Evolutionary conservation across 2,329 filamentous ascomycete species (phyloP).

Genomic region (Colletotrichum limetticola): DNA sequence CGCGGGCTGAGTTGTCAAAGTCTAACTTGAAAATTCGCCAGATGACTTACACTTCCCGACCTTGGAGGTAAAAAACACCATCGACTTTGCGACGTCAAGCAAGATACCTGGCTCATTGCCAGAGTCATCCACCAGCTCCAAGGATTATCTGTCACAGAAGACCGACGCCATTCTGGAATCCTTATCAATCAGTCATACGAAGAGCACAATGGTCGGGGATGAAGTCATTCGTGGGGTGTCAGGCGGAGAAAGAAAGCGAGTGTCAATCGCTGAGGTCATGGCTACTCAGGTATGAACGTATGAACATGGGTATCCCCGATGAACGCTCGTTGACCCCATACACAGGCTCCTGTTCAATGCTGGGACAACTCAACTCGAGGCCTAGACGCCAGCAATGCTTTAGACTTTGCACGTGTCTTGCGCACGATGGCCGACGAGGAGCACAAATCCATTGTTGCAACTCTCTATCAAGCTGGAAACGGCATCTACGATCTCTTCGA

Average conservation of each 20-base stretch:
- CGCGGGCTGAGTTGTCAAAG: no score
- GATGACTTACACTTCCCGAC: constrained; percentile 76
- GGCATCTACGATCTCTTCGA: constrained; percentile 79
- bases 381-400: constrained; percentile 76
- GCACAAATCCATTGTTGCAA: constrained; percentile 70
- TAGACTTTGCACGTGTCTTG: constrained; percentile 75
- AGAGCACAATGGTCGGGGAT: constrained; percentile 75
- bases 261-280: constrained; percentile 78
- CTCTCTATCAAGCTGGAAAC: constrained; percentile 78
- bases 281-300: constrained; percentile 35
- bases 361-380: constrained; percentile 82
- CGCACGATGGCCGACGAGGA: constrained; percentile 75
- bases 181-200: constrained; percentile 76
- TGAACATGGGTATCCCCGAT: not conserved
- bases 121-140: not conserved
- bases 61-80: constrained; percentile 72
- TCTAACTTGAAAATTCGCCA: not conserved
- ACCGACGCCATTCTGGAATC: constrained; percentile 54
- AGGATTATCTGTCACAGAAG: constrained; percentile 40
- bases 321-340: constrained; percentile 43
- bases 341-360: constrained; percentile 62
- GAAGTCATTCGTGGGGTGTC: constrained; percentile 72
- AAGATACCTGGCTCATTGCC: constrained; percentile 71
- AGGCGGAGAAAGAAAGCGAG: constrained; percentile 77
- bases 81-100: constrained; percentile 74